Evolutionary conservation across 768 basidiomycete species (phyloP), one percentile per base, ranked within the genome.

Genomic region (Rubroboletus satanas): DNA sequence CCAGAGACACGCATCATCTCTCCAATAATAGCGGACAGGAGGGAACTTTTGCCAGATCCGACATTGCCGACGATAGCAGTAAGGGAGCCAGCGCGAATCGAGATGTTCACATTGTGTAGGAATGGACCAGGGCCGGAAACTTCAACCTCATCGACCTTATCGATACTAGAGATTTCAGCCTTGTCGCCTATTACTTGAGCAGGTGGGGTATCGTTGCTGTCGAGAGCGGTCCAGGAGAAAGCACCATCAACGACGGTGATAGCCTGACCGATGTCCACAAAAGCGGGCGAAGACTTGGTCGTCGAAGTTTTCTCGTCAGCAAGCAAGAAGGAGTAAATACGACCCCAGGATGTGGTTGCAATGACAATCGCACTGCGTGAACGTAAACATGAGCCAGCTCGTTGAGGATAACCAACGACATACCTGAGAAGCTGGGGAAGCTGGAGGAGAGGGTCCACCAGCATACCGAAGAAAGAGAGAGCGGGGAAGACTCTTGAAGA

Each of bases 401-500:
- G 12, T 4, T 15, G 12, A 36, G 7, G 32, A 29, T 21, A 35
- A 28, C 5, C 4, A 5, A 33, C 6, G 8, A 49, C 56, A 54
- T 56, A 67, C 65, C 66, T 69, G 18, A 70, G 60, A 28, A 66
- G 57, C 55, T 70, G 68, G 10, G 68, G 68, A 45, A 69, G 62
- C 12, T 64, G 39, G 12, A 69, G 60, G 36, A 69, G 62, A 32
- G 68, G 68, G 23, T 69, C 68, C 37, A 69, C 68, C 37, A 70
- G 51, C 68, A 69, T 60, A 15, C 65, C 66, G 37, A 69, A 70
- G 64, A 70, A 70, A 15, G 66, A 67, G 42, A 69, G 58, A 3
- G 67, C 68, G 1, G 67, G 67, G 42, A 69, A 69, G 17, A 69
- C 49, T 39, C 62, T 68, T 12, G 62, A 55, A 32, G 62, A 10